phyloP scores from a whole-genome alignment of 352 stramenopile species.

The Paralagenidium karlingii region DNA sequence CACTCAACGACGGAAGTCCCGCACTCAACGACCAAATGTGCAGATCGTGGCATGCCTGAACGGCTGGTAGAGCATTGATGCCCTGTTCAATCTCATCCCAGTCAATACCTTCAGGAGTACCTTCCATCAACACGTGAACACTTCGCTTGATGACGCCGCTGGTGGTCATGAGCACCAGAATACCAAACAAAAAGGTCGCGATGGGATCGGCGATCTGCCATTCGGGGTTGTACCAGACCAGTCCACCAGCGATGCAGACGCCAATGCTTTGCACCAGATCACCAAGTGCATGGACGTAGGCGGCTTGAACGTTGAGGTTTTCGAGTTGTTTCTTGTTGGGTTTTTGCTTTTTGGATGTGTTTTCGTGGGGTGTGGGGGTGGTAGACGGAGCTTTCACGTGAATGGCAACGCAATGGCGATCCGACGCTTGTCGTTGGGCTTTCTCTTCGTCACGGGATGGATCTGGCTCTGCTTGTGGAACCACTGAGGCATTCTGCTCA shows the following conservation, averaged over 20 bases:
- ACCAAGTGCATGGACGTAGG: constrained; percentile 95
- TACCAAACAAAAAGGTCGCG: constrained; percentile 93
- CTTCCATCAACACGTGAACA: constrained; percentile 92
- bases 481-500: constrained; percentile 20
- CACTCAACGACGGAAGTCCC: constrained; percentile 76
- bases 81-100: no score
- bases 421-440: no score
- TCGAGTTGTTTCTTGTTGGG: no score
- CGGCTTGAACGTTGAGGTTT: constrained; percentile 95
- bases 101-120: no score
- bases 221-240: constrained; percentile 95
- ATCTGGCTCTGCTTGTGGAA: constrained; percentile 36
- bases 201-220: constrained; percentile 96
- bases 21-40: constrained; percentile 95
- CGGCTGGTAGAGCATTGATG: no score
- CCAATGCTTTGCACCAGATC: constrained; percentile 95
- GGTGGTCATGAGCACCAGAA: constrained; percentile 91
- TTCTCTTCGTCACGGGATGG: no score
- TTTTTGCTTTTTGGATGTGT: constrained; percentile 8
- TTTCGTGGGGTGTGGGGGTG: constrained; percentile 17
- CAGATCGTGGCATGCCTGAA: constrained; percentile 95
- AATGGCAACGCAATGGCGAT: no score
- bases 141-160: constrained; percentile 84
- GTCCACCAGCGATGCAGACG: constrained; percentile 90
- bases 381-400: no score